phyloP scores from a whole-genome alignment of 495 filamentous ascomycete genomes.

The Lentithecium fluviatile region DNA sequence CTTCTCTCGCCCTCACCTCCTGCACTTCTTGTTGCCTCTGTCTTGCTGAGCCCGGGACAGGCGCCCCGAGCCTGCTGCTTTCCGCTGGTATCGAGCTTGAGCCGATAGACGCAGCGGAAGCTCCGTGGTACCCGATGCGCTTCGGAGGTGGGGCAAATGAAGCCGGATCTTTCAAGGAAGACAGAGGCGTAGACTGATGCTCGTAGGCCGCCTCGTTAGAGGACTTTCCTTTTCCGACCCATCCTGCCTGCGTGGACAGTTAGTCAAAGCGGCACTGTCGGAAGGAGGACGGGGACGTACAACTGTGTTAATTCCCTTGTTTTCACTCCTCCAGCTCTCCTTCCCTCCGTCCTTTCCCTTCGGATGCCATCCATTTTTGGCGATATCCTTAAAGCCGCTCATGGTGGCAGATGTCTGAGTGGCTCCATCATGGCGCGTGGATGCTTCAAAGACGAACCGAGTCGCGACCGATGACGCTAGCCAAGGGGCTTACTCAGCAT shows the following conservation, averaged over 20 bases:
- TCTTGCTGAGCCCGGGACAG: slow-evolving; percentile 47
- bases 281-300: slow-evolving; percentile 17
- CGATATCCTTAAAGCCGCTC: slow-evolving; percentile 24
- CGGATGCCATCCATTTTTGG: slow-evolving; percentile 43
- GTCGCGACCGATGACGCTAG: too few species aligned
- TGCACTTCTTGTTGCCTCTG: slow-evolving; percentile 17
- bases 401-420: slow-evolving; percentile 1
- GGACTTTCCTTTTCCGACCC: slow-evolving; percentile 49
- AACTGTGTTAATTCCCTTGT: slow-evolving; percentile 37
- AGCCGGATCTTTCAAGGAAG: slow-evolving; percentile 75
- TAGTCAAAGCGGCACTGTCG: neutral
- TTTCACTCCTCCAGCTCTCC: slow-evolving; percentile 36
- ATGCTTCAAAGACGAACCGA: neutral
- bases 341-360: slow-evolving; percentile 33
- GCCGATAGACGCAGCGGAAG: slow-evolving; percentile 44
- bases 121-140: slow-evolving; percentile 56
- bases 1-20: slow-evolving; percentile 34
- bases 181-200: slow-evolving; percentile 67
- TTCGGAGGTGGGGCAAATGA: slow-evolving; percentile 87
- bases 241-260: slow-evolving; percentile 36
- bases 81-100: slow-evolving; percentile 51
- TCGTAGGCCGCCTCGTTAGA: slow-evolving; percentile 41
- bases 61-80: slow-evolving; percentile 51
- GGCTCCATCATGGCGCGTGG: neutral
- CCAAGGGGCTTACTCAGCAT: too few species aligned